A percentile compares a stretch with the other conserved stretches of the same genome.
Evolutionary conservation across 805 yeast genomes (phyloP).

Genomic region (Starmerella lactis-condensi): DNA sequence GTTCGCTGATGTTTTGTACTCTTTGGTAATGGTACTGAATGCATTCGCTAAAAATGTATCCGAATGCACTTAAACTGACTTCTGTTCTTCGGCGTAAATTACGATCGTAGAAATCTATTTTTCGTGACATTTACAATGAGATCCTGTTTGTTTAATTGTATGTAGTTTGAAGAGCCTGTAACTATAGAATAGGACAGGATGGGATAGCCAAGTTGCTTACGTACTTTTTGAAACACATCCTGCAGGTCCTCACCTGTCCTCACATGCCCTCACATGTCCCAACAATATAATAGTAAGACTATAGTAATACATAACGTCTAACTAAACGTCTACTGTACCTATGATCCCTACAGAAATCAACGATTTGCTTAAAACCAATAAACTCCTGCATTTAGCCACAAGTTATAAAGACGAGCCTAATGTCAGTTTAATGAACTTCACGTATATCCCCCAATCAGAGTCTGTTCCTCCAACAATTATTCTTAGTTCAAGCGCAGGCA

Average conservation of each 20-base stretch:
- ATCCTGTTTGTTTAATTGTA: not conserved
- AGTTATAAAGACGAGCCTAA: conserved; percentile 58
- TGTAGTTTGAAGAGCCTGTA: not conserved
- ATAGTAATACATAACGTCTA: too few species aligned
- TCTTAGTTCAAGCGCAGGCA: conserved; percentile 49
- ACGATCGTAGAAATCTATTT: conserved; percentile 40
- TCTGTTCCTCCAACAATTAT: conserved; percentile 22
- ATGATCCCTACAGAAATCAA: conserved; percentile 11
- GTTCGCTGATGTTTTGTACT: conserved; percentile 49
- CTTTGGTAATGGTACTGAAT: conserved; percentile 45
- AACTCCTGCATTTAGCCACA: conserved; percentile 62
- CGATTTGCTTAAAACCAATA: conserved; percentile 12
- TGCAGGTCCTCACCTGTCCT: too few species aligned
- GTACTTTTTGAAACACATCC: too few species aligned
- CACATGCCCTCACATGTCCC: too few species aligned
- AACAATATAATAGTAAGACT: too few species aligned
- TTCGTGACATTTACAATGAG: conserved; percentile 3
- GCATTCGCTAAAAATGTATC: conserved; percentile 52
- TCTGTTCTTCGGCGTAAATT: conserved; percentile 50
- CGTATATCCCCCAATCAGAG: conserved; percentile 26
- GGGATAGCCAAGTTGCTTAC: too few species aligned
- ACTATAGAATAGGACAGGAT: not conserved
- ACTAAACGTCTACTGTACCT: too few species aligned
- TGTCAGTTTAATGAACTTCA: conserved; percentile 80
- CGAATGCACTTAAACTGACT: conserved; percentile 45